Evolutionary conservation across 1,284 basidiomycete genomes (phyloP).

Genomic region (Cutaneotrichosporon dermatis): DNA sequence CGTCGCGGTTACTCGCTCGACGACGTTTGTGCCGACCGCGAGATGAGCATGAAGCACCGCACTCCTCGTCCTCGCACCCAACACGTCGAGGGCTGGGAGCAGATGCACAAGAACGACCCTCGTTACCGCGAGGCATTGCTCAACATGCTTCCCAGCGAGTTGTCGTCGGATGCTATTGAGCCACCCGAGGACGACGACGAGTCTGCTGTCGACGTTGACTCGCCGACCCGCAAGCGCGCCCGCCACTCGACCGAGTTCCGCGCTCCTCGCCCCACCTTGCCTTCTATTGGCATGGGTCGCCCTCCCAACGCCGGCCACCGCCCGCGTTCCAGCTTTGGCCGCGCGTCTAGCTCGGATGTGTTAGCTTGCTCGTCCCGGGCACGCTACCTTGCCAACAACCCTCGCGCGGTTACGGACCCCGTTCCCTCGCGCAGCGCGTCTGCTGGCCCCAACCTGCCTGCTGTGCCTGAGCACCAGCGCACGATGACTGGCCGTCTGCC

Average conservation of each 20-base stretch:
- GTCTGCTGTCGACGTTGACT: constrained; percentile 18
- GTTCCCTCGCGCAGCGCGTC: constrained; percentile 18
- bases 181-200: constrained; percentile 23
- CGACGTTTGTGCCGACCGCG: constrained; percentile 23
- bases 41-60: constrained; percentile 24
- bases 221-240: constrained; percentile 22
- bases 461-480: constrained; percentile 4
- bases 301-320: constrained; percentile 12
- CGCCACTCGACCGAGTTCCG: constrained; percentile 10
- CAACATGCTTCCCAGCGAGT: constrained; percentile 23
- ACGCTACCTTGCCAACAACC: constrained; percentile 15
- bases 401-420: constrained; percentile 19
- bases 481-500: background rate
- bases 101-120: constrained; percentile 24
- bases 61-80: constrained; percentile 12
- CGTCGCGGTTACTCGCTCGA: constrained; percentile 22
- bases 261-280: constrained; percentile 16
- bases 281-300: constrained; percentile 19
- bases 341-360: constrained; percentile 19
- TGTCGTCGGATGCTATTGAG: constrained; percentile 21
- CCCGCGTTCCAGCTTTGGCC: constrained; percentile 21
- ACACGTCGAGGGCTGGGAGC: constrained; percentile 16
- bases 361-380: constrained; percentile 23
- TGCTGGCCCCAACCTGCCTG: constrained; percentile 12
- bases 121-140: constrained; percentile 22